These are phyloP conservation scores for Austroboletus eburneus DNA, from an alignment of 768 basidiomycete genomes.

Conservation along the genomic window DNA sequence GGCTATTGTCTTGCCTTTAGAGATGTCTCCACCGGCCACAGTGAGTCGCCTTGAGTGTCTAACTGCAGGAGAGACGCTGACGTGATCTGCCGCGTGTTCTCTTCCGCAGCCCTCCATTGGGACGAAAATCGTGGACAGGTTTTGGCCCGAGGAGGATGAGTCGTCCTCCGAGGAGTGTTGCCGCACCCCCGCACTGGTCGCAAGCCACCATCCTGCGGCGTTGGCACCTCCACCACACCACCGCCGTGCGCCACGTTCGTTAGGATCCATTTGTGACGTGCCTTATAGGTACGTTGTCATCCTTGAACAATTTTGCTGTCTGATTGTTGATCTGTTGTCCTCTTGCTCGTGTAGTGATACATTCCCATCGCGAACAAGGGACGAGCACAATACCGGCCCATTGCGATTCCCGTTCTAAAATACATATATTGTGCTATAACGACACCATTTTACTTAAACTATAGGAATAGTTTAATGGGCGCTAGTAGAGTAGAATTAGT, in stretches of 20 bases:
- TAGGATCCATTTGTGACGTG: slow-evolving; percentile 5
- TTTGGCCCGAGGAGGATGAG: slow-evolving; percentile 31
- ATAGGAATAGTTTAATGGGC: slow-evolving; percentile 15
- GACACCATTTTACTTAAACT: slow-evolving; percentile 1
- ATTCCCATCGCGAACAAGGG: slow-evolving; percentile 12
- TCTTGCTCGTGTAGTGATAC: slow-evolving; percentile 15
- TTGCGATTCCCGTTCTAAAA: slow-evolving; percentile 28
- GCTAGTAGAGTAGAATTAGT: slow-evolving; percentile 17
- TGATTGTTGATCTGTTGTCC: slow-evolving; percentile 1
- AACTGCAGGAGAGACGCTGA: slow-evolving; percentile 4
- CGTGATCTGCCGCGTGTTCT: slow-evolving; percentile 1
- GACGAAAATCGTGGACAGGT: slow-evolving; percentile 26
- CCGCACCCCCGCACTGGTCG: background rate
- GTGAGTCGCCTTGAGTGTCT: slow-evolving; percentile 16
- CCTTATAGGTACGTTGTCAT: slow-evolving; percentile 13
- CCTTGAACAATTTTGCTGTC: background rate
- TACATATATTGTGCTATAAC: slow-evolving; percentile 8
- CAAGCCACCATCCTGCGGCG: slow-evolving; percentile 13
- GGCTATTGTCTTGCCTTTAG: background rate
- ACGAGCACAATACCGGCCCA: slow-evolving; percentile 11
- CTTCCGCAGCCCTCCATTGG: slow-evolving; percentile 23
- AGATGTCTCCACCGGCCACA: slow-evolving; percentile 1
- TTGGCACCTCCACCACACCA: slow-evolving; percentile 29
- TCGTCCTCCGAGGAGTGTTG: slow-evolving; percentile 17
- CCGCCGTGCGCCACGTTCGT: slow-evolving; percentile 21